Evolutionary conservation across 768 basidiomycete species (phyloP).

Genomic region (Calvatia gigantea): DNA sequence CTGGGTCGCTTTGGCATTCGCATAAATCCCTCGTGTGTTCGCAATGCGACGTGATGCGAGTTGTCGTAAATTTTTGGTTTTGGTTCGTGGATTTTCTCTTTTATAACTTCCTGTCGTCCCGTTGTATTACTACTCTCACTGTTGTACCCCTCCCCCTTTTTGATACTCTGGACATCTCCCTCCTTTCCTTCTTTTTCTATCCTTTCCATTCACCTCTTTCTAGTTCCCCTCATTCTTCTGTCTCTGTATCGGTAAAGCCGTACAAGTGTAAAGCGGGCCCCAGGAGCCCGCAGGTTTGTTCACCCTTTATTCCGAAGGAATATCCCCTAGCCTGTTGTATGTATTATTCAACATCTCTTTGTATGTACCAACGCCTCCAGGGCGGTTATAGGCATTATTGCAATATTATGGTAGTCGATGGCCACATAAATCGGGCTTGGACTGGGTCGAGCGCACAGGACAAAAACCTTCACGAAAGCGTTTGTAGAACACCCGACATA

Average conservation of each 20-base stretch:
- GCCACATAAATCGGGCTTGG: no score
- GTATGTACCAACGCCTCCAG: not conserved
- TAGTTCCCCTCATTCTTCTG: no score
- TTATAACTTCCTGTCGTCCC: not conserved
- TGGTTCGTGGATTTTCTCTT: not conserved
- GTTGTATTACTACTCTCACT: not conserved
- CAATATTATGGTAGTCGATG: not conserved
- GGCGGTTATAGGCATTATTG: not conserved
- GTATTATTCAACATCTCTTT: not conserved
- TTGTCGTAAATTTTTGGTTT: not conserved
- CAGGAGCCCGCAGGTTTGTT: not conserved
- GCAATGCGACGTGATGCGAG: no score
- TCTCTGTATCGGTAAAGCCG: no score
- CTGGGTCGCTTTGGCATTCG: conserved; percentile 73
- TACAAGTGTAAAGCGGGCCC: not conserved
- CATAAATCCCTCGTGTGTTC: conserved; percentile 25
- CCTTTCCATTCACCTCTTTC: no score
- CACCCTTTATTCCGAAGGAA: not conserved
- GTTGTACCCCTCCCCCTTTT: not conserved
- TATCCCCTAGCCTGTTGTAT: not conserved
- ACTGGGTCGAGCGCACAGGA: no score
- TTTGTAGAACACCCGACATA: no score
- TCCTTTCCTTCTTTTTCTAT: not conserved
- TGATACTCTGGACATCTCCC: not conserved
- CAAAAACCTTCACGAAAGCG: no score